Base-by-base conservation (phyloP, 306 rosid genomes). In the Dryas alaskensis region DNA sequence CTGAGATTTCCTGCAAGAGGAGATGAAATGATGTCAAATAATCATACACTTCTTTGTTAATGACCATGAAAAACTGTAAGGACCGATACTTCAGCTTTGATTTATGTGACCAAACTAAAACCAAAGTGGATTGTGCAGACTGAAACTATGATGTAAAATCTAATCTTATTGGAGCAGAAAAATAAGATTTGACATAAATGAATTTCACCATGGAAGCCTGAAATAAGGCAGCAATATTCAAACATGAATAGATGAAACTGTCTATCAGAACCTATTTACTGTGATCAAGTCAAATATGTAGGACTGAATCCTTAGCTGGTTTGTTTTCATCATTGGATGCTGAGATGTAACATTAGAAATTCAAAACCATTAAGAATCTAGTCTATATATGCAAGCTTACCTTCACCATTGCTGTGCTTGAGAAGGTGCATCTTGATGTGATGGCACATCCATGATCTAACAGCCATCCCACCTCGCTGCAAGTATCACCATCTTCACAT, bases 391-490 rank as follows among this genome's bases (percentile, higher is more conserved):
- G 79, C 5, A 52, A 83, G 84, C 96, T 92, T 85, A 80, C 99
- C 99, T 95, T 83, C 40, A 84, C 72, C 73, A 65, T 78, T 48
- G 87, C 84, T 3, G 86, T 67, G 80, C 83, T 74, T 47, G 97
- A 88, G 83, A 95, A 92, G 71, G 84, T 80, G 90, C 91, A 87
- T 52, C 84, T 87, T 63, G 98, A 88, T 80, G 97, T 86, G 72
- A 95, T 83, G 73, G 92, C 92, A 67, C 58, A 83, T 40, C 90
- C 93, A 40, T 80, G 75, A 77, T 84, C 90, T n/a, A 87, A 78
- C 82, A 95, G 84, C 97, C 99, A 95, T 72, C 99, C 99, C 25
- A 87, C 97, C 82, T 90, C 98, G 65, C 90, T 80, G 60, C 60
- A 72, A 67, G 84, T 81, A 73, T 77, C 92, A 17, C 87, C 97